Conservation (phyloP, 108 stramenopile genomes). For the Pseudonitzschia delicatissima region DNA sequence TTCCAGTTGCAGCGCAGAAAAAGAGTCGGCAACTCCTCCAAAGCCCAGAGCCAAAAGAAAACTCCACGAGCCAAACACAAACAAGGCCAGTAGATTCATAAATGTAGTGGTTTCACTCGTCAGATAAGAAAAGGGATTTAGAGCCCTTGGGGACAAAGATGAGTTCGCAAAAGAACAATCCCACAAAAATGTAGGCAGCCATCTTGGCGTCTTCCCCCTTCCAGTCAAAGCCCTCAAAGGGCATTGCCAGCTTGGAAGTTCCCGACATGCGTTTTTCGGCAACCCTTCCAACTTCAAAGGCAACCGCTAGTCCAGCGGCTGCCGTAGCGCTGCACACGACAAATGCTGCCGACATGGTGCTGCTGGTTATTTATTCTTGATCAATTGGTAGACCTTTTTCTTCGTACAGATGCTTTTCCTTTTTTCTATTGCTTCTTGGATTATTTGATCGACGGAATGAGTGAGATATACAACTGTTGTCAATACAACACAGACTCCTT, state of each 20-base stretch:
- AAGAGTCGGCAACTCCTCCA: background rate
- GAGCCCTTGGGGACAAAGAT: background rate
- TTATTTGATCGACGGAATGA: too few species aligned
- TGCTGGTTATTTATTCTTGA: too few species aligned
- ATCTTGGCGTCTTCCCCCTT: background rate
- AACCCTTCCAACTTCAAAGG: constrained; percentile 2
- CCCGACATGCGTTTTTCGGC: background rate
- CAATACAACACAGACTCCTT: too few species aligned
- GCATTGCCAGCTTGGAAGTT: background rate
- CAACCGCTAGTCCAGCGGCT: background rate
- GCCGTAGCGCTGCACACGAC: constrained; percentile 5
- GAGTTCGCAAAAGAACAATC: background rate
- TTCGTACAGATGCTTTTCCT: too few species aligned
- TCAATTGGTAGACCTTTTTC: too few species aligned
- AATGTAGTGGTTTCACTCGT: too few species aligned
- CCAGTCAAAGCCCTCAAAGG: background rate
- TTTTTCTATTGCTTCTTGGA: too few species aligned
- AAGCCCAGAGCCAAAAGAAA: constrained; percentile 4
- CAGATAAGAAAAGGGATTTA: background rate
- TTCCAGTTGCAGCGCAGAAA: background rate
- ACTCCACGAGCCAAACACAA: constrained; percentile 4
- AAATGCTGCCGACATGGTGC: too few species aligned
- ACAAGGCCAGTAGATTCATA: background rate
- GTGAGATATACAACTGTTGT: too few species aligned
- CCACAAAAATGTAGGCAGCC: background rate